These are phyloP conservation scores for Metschnikowia lunata DNA, from an alignment of 805 yeast genomes.

Conservation along the genomic window DNA sequence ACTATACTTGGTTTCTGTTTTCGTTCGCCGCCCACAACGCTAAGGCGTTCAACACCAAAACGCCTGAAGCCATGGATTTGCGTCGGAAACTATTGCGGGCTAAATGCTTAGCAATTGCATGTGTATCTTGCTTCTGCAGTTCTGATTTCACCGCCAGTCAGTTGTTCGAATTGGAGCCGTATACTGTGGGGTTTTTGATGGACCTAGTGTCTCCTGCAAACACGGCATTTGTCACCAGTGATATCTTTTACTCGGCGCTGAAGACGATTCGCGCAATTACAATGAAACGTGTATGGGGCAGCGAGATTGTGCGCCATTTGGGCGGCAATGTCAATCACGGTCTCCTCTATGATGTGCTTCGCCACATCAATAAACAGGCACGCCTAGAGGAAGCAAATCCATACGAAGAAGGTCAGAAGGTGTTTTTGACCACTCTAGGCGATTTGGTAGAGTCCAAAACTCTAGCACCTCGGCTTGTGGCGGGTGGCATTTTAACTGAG, in stretches of 20 bases:
- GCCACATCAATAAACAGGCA: conserved; percentile 54
- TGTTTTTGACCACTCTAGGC: conserved; percentile 57
- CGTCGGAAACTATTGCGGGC: conserved; percentile 58
- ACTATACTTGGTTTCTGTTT: conserved; percentile 60
- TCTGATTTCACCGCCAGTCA: conserved; percentile 59
- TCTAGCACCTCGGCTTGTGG: conserved; percentile 51
- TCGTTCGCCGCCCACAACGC: conserved; percentile 59
- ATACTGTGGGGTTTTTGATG: conserved; percentile 61
- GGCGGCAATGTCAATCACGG: conserved; percentile 91
- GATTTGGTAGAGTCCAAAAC: conserved; percentile 55
- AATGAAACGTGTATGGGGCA: conserved; percentile 61
- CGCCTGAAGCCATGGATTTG: conserved; percentile 49
- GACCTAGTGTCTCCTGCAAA: conserved; percentile 70
- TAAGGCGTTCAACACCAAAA: conserved; percentile 62
- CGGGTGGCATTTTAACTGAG: conserved; percentile 73
- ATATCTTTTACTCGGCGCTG: conserved; percentile 55
- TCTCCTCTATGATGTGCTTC: conserved; percentile 62
- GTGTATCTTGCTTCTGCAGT: conserved; percentile 52
- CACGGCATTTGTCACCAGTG: conserved; percentile 40
- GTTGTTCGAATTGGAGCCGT: conserved; percentile 67
- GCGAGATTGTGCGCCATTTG: conserved; percentile 70
- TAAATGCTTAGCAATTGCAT: conserved; percentile 65
- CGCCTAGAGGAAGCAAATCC: conserved; percentile 34
- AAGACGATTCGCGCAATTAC: conserved; percentile 69
- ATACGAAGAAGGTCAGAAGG: conserved; percentile 44